Conservation (phyloP, 1,139 yeast genomes). For the Pichia sp. region DNA sequence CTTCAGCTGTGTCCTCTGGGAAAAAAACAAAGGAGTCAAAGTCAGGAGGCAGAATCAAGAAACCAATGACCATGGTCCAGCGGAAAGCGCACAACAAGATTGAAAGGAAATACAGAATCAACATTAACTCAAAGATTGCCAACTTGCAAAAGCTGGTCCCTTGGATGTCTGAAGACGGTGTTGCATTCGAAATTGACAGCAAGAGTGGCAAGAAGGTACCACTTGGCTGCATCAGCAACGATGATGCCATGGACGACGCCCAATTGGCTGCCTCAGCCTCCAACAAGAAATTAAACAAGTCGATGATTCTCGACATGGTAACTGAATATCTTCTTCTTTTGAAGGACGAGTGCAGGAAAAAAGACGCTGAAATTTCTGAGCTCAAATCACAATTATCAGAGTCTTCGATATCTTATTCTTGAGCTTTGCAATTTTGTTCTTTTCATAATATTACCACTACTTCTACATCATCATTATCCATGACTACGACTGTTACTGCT, state of each 20-base stretch:
- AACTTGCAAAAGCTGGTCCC: conserved; percentile 63
- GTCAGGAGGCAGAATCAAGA: conserved; percentile 21
- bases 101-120: conserved; percentile 67
- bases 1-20: not conserved
- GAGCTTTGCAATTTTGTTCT: not conserved
- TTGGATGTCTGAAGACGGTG: conserved; percentile 54
- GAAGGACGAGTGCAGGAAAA: conserved; percentile 41
- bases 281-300: conserved; percentile 48
- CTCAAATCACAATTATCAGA: conserved; percentile 5
- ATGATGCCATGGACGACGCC: not conserved
- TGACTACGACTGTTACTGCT: no score
- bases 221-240: not conserved
- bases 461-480: no score
- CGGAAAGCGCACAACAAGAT: conserved; percentile 70
- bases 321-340: conserved; percentile 53
- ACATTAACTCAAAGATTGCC: conserved; percentile 68
- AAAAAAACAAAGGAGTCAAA: conserved; percentile 1
- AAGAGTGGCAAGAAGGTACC: not conserved
- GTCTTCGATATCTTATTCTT: not conserved
- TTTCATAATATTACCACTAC: no score
- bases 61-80: conserved; percentile 39
- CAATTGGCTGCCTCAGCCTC: conserved; percentile 9
- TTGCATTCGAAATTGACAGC: conserved; percentile 51
- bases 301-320: conserved; percentile 64
- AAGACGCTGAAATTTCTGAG: conserved; percentile 12